Evolutionary conservation across 108 stramenopile genomes (phyloP).

Genomic region (Cylindrotheca closterium): DNA sequence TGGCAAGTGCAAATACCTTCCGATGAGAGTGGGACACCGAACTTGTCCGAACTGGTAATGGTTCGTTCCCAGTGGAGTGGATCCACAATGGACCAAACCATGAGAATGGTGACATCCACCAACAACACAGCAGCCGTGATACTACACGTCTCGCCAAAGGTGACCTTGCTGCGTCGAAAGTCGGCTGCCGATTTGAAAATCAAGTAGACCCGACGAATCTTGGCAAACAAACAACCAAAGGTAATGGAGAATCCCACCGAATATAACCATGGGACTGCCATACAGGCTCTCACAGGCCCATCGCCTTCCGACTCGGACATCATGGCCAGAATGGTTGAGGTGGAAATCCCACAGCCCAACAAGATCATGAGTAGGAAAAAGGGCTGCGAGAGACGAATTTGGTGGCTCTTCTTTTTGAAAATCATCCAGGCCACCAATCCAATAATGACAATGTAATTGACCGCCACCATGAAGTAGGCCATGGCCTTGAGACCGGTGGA

Average conservation of each 20-base stretch:
- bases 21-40: conserved; percentile 4
- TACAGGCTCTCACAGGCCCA: conserved; percentile 20
- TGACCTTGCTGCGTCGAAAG: no score
- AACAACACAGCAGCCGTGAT: conserved; percentile 6
- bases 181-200: no score
- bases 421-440: conserved; percentile 2
- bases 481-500: neutral
- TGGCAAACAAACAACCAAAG: conserved; percentile 38
- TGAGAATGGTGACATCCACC: conserved; percentile 11
- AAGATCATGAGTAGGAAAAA: conserved; percentile 7
- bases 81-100: conserved; percentile 13
- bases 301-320: neutral
- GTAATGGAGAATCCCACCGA: no score
- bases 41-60: conserved; percentile 5
- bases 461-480: conserved; percentile 1
- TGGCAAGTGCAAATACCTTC: conserved; percentile 12
- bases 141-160: neutral
- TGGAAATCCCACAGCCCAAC: conserved; percentile 9
- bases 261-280: conserved; percentile 32
- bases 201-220: conserved; percentile 24
- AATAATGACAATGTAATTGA: conserved; percentile 1
- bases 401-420: neutral
- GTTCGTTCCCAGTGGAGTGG: conserved; percentile 9
- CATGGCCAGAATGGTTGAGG: conserved; percentile 12
- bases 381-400: conserved; percentile 5